Base-by-base conservation (phyloP, 1,139 yeast genomes). In the Blastobotrys ciferrii region DNA sequence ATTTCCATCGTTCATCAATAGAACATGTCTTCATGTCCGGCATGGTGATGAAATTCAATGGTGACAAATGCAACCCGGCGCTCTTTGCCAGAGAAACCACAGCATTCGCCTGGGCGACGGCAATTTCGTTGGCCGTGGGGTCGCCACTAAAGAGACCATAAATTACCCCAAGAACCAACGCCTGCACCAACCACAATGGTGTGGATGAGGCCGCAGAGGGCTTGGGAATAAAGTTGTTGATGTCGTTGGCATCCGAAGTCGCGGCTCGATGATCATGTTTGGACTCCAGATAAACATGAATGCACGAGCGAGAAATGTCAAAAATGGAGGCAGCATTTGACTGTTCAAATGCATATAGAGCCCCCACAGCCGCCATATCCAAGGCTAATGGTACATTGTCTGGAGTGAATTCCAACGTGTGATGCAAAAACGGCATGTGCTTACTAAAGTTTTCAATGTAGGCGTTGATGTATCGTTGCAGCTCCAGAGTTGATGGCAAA, bases 111-210 rank as follows among this genome's bases (percentile, higher is more conserved):
- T 87, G 95, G 43, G 88, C 77, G 2, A 84, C 75, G 46, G 94
- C 87, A 42, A 84, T 76, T 53, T 84, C 87, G 15, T 84, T 80
- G 67, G 87, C 85, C 45, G 81, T 78, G 1, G 73, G 65, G 61
- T 87, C 95, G 62, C 85, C 85, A 61, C 85, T 81, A 65, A 89
- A 87, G 68, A 88, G 79, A 7, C 94, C 89, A 55, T 87, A 81
- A 59, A 87, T 84, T 43, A 88, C 86, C 54, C 88, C 86, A 48
- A 91, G 72, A 4, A 87, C 82, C 64, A 87, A 76, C 46, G 94
- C 81, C 65, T 91, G 98, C 46, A 88, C 86, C n/a, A 89, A 77
- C 88, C 92, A 86, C 45, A 88, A 66, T 2, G 96, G 96, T 1
- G 88, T 87, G 28, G 43, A 78, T 77, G 36, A 38, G 35, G 35